Evolutionary conservation across 23 red algal species (phyloP), one percentile per base, ranked within the genome.

Genomic region (Chondrus crispus): DNA sequence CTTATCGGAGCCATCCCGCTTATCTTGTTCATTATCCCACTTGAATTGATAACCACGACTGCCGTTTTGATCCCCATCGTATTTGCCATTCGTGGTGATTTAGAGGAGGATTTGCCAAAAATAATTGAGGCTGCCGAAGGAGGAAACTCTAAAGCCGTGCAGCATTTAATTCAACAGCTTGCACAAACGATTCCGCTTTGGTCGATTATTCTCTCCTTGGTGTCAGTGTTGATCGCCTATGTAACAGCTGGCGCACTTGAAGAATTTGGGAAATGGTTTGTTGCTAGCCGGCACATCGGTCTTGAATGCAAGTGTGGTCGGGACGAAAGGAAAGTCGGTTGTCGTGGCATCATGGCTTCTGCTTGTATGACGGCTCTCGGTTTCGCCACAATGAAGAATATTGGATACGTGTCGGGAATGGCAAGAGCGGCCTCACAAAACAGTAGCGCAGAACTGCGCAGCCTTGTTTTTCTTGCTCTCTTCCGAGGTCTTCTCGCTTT

Each of bases 381-480:
- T 20, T 87, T 96, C 22, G 95, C 95, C 0, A 84, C 74, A 8
- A 68, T 81, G 29, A 88, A 96, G 53, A 83, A 96, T 72, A 47
- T 79, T 5, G 42, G 72, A 4, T 96, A 60, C 36, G 82, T 46
- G 7, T 42, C 81, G 43, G 45, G 70, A 20, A 39, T 29, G 7
- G 68, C 48, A 2, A 29, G 68, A 9, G 62, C 72, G 10, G 18
- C 9, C 60, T 32, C 60, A 13, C 35, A 32, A 32, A 8, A 32
- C 5, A 53, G 74, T 55, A 24, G 32, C 10, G 4, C 88, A 2
- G 73, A 26, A 14, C 45, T 50, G 6, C 54, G 68, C 11, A 55
- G 26, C 29, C 7, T 71, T n/a, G 11, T 37, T 46, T 2, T 94
- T 9, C 3, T 71, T 18, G 29, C 51, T 26, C 29, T 81, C 28